Base-by-base conservation (phyloP, 352 stramenopile species). In the Phytophthora uliginosa region DNA sequence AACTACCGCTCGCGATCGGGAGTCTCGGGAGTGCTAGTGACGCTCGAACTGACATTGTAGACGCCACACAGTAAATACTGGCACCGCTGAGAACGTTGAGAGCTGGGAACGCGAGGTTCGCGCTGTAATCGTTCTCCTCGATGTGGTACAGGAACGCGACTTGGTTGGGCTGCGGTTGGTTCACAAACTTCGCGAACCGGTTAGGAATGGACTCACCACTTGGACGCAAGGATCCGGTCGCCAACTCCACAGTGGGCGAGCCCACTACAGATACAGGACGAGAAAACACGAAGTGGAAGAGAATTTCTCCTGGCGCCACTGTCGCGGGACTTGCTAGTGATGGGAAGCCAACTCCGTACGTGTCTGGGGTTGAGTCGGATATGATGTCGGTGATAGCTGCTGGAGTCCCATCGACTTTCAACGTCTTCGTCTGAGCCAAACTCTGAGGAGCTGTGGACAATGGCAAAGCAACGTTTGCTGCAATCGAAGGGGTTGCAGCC, bases 131-230 rank as follows among this genome's bases (percentile, higher is more conserved):
- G 5, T 85, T 82, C 13, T 75, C 56, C 26, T 86, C 59, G 26
- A 96, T 69, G 18, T 82, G 83, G 34, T 96, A 96, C 3, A 92
- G 31, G 59, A 95, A 96, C 1, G 83, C 77, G 0, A 76, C 85
- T 45, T 92, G 68, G 15, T 78, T 77, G 2, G 80, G 66, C 28
- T 79, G 73, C 0, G 86, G 78, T 34, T 95, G 86, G 17, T 56
- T 61, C 0, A 82, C 67, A 42, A 82, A 93, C 20, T 38, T 76
- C 0, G 88, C 88, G 13, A 82, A 63, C 3, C 84, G 73, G 38
- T 93, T 92, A 0, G 81, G 76, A 6, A 88, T 61, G 24, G 84
- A 66, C 0, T 77, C 28, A 0, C 86, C 84, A 33, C 77, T 91
- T 7, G 74, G 57, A 34, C 79, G 83, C 2, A 90, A 55, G 4